Evolutionary conservation across 768 basidiomycete species (phyloP), one percentile per base, ranked within the genome.

Genomic region (Podaxis sp.): DNA sequence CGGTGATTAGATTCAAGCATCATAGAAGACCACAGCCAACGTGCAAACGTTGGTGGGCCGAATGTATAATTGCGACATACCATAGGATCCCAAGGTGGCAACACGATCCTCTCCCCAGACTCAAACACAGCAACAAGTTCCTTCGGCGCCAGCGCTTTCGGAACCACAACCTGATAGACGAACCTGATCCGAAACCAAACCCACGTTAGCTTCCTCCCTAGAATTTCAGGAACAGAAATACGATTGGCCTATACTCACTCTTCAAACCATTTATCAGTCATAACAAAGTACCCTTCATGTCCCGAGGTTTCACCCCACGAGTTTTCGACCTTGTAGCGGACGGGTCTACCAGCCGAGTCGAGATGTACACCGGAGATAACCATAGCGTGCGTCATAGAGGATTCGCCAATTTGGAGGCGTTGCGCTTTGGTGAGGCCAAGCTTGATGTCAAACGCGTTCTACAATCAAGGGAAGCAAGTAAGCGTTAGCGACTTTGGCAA

Each of bases 301-400:
- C 94, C 90, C 0, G 80, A 82, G 0, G 77, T 76, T 27, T 87
- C 86, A 15, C 93, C 91, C 96, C 96, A 98, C 2, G 89, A 91
- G 78, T 98, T 98, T 81, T 98, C 96, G 19, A 98, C 93, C 75
- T 94, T 93, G 83, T 94, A 98, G n/a, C 94, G 84, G 19, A 96
- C 75, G 0, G 94, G 89, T 61, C 83, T 85, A 57, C 93, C 93
- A 2, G 77, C 74, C 49, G 70, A 63, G 69, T 96, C 94, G 54
- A 97, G 77, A 71, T 98, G 96, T 17, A 96, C 96, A 17, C 85
- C 96, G 17, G 91, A 88, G 72, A 98, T 96, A 47, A 96, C 93
- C 93, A 94, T 91, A 2, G 94, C 94, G 72, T 98, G 96, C 0
- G 95, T 98, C 95, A 97, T 96, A 36, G 89, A 73, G 0, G 90